phyloP scores from a whole-genome alignment of 2,329 filamentous ascomycete genomes.

The Penicillium sp. region DNA sequence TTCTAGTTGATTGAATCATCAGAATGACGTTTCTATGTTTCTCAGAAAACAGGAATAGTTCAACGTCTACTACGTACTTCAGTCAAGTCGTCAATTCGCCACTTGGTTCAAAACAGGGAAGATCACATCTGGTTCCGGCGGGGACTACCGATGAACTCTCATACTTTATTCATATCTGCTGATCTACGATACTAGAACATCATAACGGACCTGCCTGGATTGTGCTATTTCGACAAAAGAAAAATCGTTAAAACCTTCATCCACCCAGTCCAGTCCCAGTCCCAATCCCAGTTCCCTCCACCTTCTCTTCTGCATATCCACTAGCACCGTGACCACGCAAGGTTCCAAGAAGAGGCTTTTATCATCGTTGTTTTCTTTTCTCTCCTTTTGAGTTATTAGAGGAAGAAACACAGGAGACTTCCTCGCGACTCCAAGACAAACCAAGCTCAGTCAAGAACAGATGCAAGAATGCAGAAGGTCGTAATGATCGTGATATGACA shows the following conservation, averaged over 20 bases:
- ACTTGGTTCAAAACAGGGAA: no score
- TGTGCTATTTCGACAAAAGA: conserved; percentile 22
- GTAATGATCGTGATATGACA: conserved; percentile 39
- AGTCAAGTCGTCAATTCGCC: no score
- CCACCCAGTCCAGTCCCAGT: background rate
- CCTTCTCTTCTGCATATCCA: conserved; percentile 1
- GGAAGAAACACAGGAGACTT: conserved; percentile 9
- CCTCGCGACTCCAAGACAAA: no score
- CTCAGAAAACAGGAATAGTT: no score
- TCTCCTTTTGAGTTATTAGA: background rate
- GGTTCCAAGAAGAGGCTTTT: background rate
- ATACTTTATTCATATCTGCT: no score
- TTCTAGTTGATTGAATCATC: no score
- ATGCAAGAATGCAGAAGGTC: conserved; percentile 37
- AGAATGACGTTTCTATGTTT: no score
- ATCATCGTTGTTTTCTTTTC: background rate
- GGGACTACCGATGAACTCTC: no score
- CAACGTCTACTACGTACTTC: no score
- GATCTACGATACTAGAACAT: background rate
- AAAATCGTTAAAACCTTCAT: conserved; percentile 13
- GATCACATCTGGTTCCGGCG: no score
- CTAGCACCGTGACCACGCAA: background rate
- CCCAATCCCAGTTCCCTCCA: background rate
- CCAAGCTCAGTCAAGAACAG: conserved; percentile 10
- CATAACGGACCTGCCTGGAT: conserved; percentile 22